phyloP scores from a whole-genome alignment of 2,329 filamentous ascomycete species.

The Amesomyces nigricolor region DNA sequence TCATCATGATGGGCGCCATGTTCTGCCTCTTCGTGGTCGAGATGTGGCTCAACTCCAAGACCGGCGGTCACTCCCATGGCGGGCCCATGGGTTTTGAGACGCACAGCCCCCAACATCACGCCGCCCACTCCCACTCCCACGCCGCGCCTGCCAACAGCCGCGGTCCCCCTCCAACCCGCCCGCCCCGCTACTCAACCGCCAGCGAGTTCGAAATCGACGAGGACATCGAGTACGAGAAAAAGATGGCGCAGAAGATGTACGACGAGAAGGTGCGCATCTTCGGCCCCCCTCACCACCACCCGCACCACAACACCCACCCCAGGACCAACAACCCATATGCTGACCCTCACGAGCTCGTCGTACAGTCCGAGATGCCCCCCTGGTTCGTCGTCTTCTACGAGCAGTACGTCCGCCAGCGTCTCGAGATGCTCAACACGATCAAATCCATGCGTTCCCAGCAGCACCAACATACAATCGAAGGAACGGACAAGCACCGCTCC shows the following conservation, averaged over 20 bases:
- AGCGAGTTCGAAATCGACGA: constrained; percentile 34
- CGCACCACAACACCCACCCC: too few relatives aligned
- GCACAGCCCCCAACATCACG: neutral
- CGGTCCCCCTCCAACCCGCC: constrained; percentile 27
- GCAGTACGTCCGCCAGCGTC: constrained; percentile 55
- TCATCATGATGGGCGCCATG: constrained; percentile 60
- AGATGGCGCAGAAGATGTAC: constrained; percentile 37
- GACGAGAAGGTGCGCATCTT: constrained; percentile 30
- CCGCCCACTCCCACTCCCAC: neutral
- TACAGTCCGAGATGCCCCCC: constrained; percentile 48
- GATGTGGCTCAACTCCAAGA: constrained; percentile 56
- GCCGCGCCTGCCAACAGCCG: neutral
- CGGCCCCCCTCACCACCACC: neutral
- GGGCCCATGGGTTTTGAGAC: constrained; percentile 44
- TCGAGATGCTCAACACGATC: constrained; percentile 53
- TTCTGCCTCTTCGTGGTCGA: constrained; percentile 58
- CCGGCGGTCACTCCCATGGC: constrained; percentile 49
- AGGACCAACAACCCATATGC: constrained; percentile 17
- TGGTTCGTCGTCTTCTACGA: constrained; percentile 61
- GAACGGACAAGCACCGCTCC: constrained; percentile 12
- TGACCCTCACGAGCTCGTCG: constrained; percentile 25
- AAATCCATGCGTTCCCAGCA: constrained; percentile 29
- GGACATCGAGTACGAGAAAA: constrained; percentile 37
- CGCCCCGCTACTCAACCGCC: constrained; percentile 28
- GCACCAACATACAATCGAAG: constrained; percentile 25